phyloP scores from a whole-genome alignment of 768 basidiomycete species.

The Mycena maculata region DNA sequence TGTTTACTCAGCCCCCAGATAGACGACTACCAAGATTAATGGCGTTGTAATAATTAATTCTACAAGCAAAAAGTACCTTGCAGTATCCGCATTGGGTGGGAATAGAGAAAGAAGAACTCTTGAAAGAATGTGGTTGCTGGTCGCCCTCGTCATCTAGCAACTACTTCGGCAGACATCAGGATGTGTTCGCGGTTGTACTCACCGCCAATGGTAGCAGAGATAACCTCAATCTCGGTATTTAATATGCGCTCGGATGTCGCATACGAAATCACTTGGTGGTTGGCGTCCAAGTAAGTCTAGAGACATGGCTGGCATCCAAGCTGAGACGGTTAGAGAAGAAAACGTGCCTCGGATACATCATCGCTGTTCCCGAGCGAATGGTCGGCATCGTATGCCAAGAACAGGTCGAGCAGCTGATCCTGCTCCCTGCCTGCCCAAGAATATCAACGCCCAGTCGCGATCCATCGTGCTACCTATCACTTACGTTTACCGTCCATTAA shows the following conservation, averaged over 20 bases:
- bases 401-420: conserved; percentile 59
- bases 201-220: conserved; percentile 74
- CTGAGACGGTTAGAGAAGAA: conserved; percentile 6
- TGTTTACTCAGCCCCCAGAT: conserved; percentile 92
- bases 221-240: conserved; percentile 71
- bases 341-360: conserved; percentile 66
- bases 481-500: conserved; percentile 72
- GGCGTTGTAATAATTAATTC: conserved; percentile 8
- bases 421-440: conserved; percentile 61
- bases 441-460: conserved; percentile 1
- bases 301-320: conserved; percentile 36
- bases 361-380: conserved; percentile 66
- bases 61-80: conserved; percentile 58
- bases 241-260: conserved; percentile 67
- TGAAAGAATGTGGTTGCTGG: conserved; percentile 80
- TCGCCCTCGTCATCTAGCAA: conserved; percentile 77
- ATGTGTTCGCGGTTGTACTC: conserved; percentile 33
- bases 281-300: conserved; percentile 72
- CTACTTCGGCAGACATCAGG: conserved; percentile 18
- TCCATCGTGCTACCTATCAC: conserved; percentile 33
- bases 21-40: conserved; percentile 62
- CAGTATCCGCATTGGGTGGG: conserved; percentile 87
- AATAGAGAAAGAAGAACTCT: conserved; percentile 87
- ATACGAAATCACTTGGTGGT: conserved; percentile 68
- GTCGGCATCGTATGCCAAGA: conserved; percentile 61